Evolutionary conservation across 169 alveolate species (phyloP).

Genomic region (Cystoisospora suis): DNA sequence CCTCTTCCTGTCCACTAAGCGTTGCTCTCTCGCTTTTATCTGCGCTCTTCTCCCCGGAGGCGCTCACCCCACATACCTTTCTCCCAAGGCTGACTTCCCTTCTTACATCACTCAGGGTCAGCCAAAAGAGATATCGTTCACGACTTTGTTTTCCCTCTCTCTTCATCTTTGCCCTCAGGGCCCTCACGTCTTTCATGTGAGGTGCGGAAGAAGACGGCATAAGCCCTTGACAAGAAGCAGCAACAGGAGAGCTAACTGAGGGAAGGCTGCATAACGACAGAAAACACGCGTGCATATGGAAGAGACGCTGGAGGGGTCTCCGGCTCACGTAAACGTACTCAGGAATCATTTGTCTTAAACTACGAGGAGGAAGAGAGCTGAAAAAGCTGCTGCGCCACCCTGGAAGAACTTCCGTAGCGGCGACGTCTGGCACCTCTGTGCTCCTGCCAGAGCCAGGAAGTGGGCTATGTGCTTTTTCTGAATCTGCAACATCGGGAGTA

Average conservation of each 20-base stretch:
- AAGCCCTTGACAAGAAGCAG: not conserved
- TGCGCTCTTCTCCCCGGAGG: not conserved
- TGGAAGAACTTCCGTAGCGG: too few species aligned
- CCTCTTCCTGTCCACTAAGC: not conserved
- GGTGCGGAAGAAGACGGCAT: not conserved
- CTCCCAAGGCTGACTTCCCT: not conserved
- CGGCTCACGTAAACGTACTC: not conserved
- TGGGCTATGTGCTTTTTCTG: too few species aligned
- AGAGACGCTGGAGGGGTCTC: not conserved
- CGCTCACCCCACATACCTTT: not conserved
- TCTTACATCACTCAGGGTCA: constrained; percentile 3
- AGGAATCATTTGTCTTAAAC: too few species aligned
- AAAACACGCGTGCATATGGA: not conserved
- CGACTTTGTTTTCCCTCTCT: constrained; percentile 1
- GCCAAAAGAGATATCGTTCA: constrained; percentile 1
- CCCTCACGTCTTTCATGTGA: not conserved
- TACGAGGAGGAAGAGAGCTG: too few species aligned
- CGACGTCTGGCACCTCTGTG: too few species aligned
- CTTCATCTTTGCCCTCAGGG: constrained; percentile 7
- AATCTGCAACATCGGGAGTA: too few species aligned
- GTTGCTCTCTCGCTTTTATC: not conserved
- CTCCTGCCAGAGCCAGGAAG: too few species aligned
- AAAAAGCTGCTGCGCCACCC: too few species aligned
- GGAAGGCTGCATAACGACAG: constrained; percentile 5
- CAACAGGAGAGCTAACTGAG: not conserved